These are phyloP conservation scores for Coemansia sp. DNA, from an alignment of 192 early-diverging fungal genomes.

Conservation along the genomic window DNA sequence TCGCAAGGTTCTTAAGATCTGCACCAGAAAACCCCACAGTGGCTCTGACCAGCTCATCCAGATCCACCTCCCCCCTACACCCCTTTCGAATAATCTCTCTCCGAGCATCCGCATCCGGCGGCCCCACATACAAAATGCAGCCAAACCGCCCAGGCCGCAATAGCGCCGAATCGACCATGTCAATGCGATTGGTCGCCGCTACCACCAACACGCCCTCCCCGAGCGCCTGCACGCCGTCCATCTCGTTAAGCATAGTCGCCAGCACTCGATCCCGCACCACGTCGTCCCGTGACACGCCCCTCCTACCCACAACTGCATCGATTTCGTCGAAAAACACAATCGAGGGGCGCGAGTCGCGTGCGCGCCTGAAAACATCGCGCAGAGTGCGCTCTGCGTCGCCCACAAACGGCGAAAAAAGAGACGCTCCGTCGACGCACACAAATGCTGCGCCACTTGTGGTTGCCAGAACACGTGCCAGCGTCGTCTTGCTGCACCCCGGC, in stretches of 20 bases:
- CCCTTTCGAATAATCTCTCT: slow-evolving; percentile 62
- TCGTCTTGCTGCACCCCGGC: slow-evolving; percentile 98
- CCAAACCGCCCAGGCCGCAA: slow-evolving; percentile 94
- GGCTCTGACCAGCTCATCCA: slow-evolving; percentile 54
- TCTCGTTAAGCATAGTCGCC: slow-evolving; percentile 57
- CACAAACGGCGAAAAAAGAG: slow-evolving; percentile 31
- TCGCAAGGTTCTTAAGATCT: slow-evolving; percentile 78
- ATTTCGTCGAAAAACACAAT: slow-evolving; percentile 97
- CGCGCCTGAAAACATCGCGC: slow-evolving; percentile 74
- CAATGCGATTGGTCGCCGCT: slow-evolving; percentile 98
- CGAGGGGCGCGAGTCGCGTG: slow-evolving; percentile 74
- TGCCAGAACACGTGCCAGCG: slow-evolving; percentile 84
- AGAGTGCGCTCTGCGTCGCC: slow-evolving; percentile 50
- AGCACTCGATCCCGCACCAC: slow-evolving; percentile 32
- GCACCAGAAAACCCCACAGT: slow-evolving; percentile 95
- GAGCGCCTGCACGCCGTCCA: slow-evolving; percentile 93
- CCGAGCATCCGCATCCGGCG: slow-evolving; percentile 65
- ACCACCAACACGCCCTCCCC: slow-evolving; percentile 94
- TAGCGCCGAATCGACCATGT: slow-evolving; percentile 93
- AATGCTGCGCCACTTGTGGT: slow-evolving; percentile 70
- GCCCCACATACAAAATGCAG: slow-evolving; percentile 91
- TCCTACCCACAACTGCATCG: slow-evolving; percentile 91
- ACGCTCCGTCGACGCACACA: slow-evolving; percentile 57
- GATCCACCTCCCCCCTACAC: slow-evolving; percentile 61
- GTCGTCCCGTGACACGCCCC: slow-evolving; percentile 51